Percentiles rank a stretch among this genome's conserved stretches.
Conservation (phyloP, 108 stramenopile species). For the Seminavis robusta region DNA sequence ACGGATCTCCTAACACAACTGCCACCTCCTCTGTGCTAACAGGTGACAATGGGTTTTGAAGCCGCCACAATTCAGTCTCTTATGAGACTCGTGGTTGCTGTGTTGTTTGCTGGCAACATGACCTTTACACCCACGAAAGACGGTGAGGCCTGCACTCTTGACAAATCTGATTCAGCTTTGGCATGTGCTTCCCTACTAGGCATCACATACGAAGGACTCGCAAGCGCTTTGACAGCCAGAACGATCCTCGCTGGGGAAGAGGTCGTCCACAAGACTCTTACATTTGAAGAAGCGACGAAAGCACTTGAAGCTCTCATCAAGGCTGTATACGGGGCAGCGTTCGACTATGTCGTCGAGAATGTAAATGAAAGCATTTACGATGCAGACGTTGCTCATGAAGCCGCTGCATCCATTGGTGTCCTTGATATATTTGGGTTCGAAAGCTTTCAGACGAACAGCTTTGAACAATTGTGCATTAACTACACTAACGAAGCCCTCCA, state of each 20-base stretch:
- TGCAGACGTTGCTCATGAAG: too few relatives aligned
- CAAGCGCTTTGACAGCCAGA: slow-evolving; percentile 72
- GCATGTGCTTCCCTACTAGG: slow-evolving; percentile 73
- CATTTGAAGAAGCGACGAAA: slow-evolving; percentile 77
- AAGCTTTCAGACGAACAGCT: slow-evolving; percentile 82
- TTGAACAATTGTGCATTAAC: slow-evolving; percentile 98
- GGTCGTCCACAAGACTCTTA: slow-evolving; percentile 62
- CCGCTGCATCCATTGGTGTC: slow-evolving; percentile 85
- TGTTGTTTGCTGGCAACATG: slow-evolving; percentile 85
- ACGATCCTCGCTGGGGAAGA: slow-evolving; percentile 80
- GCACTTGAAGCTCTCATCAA: slow-evolving; percentile 93
- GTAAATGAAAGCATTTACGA: slow-evolving; percentile 72
- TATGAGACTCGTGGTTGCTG: slow-evolving; percentile 66
- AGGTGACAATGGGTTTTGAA: slow-evolving; percentile 76
- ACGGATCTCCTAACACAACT: too few relatives aligned
- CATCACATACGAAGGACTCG: slow-evolving; percentile 67
- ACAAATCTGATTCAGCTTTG: slow-evolving; percentile 54
- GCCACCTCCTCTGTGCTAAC: background rate
- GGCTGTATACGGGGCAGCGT: slow-evolving; percentile 88
- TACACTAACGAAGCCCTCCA: slow-evolving; percentile 98
- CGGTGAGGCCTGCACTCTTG: slow-evolving; percentile 67
- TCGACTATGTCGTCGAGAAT: slow-evolving; percentile 85
- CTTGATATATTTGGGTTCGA: slow-evolving; percentile 98
- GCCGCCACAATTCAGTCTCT: slow-evolving; percentile 57
- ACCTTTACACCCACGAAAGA: slow-evolving; percentile 61